A percentile compares a stretch with the other conserved stretches of the same genome.
Evolutionary conservation across 148 eudicot species (phyloP).

Genomic region (Oxyria digyna): DNA sequence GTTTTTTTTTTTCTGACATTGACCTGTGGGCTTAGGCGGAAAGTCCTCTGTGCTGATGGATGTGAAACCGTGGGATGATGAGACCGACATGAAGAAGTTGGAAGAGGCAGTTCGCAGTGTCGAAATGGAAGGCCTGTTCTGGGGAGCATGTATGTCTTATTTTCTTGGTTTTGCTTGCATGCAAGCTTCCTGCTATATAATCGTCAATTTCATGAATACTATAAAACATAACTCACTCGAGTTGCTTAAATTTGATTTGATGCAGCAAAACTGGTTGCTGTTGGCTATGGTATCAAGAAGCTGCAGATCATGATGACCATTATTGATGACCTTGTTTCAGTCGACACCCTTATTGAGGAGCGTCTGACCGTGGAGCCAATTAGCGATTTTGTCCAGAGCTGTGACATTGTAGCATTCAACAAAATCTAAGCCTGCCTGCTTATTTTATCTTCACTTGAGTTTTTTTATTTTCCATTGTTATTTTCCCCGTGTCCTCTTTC

Average conservation of each 20-base stretch:
- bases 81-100: conserved; percentile 90
- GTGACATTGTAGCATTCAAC: conserved; percentile 96
- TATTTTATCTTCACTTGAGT: not conserved
- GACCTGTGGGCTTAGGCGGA: conserved; percentile 43
- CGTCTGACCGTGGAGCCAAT: conserved; percentile 59
- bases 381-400: conserved; percentile 80
- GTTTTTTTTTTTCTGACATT: not conserved
- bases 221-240: not conserved
- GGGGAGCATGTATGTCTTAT: conserved; percentile 82
- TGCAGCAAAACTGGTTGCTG: conserved; percentile 86
- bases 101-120: conserved; percentile 91
- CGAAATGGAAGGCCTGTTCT: conserved; percentile 64
- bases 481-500: not conserved
- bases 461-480: not conserved
- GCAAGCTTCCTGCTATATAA: no score
- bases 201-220: no score
- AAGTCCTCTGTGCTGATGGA: conserved; percentile 93
- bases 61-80: conserved; percentile 99
- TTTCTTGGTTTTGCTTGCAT: not conserved
- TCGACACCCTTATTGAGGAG: conserved; percentile 73
- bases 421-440: conserved; percentile 37
- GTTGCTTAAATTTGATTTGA: not conserved
- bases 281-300: conserved; percentile 93
- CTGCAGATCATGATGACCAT: conserved; percentile 82
- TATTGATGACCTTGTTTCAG: conserved; percentile 85